Conservation (phyloP, 257 asterid species). For the Knoxia roxburghii region DNA sequence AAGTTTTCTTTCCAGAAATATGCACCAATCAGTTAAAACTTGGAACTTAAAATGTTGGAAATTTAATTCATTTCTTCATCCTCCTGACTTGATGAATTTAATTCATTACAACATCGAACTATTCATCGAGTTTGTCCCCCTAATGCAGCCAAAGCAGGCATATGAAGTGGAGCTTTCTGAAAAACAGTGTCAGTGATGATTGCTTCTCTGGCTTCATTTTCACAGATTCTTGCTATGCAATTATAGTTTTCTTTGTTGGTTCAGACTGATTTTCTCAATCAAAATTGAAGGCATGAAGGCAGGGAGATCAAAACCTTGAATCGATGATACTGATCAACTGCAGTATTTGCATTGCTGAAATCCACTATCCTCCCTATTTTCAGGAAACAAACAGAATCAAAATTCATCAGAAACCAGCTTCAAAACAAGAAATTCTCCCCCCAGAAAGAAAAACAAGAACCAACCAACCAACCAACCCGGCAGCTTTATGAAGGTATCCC, state of each 20-base stretch:
- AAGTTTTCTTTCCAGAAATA: neutral
- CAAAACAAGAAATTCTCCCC: neutral
- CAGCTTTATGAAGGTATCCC: conserved; percentile 67
- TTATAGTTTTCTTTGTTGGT: neutral
- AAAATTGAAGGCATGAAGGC: neutral
- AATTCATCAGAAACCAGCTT: neutral
- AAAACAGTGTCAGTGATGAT: neutral
- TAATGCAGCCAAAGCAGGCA: neutral
- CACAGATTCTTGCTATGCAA: neutral
- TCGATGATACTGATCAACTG: conserved; percentile 89
- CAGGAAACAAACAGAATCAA: neutral
- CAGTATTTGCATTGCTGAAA: conserved; percentile 74
- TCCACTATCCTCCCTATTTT: conserved; percentile 61
- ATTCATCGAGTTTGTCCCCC: neutral
- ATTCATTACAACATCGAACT: too few relatives aligned
- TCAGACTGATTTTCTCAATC: neutral
- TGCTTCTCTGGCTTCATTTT: neutral
- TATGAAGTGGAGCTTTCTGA: neutral
- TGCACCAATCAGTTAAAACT: neutral
- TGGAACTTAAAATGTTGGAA: neutral
- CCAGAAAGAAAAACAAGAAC: neutral
- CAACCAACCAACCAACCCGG: conserved; percentile 43
- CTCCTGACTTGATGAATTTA: neutral
- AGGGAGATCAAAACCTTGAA: conserved; percentile 36
- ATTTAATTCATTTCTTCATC: neutral